Base-by-base conservation (phyloP, 805 yeast species). In the Lipomyces mesembrius region DNA sequence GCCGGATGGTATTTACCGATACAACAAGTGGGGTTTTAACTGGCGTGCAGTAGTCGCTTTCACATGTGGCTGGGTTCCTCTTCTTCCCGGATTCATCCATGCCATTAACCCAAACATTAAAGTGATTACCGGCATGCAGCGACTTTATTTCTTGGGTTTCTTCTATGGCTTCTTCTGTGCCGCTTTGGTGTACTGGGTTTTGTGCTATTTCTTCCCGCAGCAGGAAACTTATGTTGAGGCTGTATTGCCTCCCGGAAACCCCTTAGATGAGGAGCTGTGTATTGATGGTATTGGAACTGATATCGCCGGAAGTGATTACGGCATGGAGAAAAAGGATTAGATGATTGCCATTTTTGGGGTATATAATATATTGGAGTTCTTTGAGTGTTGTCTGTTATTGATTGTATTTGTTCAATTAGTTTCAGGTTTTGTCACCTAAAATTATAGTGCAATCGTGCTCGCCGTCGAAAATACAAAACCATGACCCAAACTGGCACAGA, bases 91-190 rank as follows among this genome's bases (percentile, higher is more conserved):
- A 0, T 66, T 66, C n/a, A 61, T 67, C 14, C 27, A 37, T 27
- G 7, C 62, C 17, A 64, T 66, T 35, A 62, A 64, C 20, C 52
- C 63, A 8, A 62, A 59, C 3, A 53, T 62, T 7, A 35, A 39
- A 0, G 46, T 62, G 6, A 17, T 63, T n/a, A 53, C 2, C 2
- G 73, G 72, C 14, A 60, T 64, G 20, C 49, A 46, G 11, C 72
- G 71, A 32, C 54, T 71, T n/a, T 71, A 71, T 60, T 67, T 64
- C 55, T 61, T 71, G 27, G 67, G 65, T 51, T 71, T 71, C 57
- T 52, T 70, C n/a, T 71, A 70, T 43, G 71, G 73, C 11, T 61
- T 70, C 52, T 37, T 32, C n/a, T 34, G 63, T 20, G 32, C 72
- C 2, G 27, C 46, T 11, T 17, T 70, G 17, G 61, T 64, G 0